Percentiles rank a stretch among this genome's conserved stretches.
These are phyloP conservation scores for Diaporthe australafricana DNA, from an alignment of 2,329 filamentous ascomycete genomes.

Conservation along the genomic window DNA sequence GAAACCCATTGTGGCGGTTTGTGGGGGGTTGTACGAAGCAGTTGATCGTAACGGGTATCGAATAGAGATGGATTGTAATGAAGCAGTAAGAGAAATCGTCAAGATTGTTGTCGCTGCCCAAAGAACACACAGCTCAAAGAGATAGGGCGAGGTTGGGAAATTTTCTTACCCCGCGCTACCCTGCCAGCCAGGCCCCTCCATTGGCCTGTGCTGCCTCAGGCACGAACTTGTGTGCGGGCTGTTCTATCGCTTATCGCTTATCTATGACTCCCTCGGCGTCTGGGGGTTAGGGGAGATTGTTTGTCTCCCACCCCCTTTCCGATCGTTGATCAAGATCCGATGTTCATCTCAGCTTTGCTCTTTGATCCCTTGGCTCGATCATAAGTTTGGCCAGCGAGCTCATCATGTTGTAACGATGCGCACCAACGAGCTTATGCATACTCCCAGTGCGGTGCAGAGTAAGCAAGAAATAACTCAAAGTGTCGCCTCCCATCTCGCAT, in stretches of 20 bases:
- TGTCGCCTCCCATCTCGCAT: constrained; percentile 8
- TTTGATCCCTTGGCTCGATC: not conserved
- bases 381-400: not conserved
- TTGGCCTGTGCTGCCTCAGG: constrained; percentile 30
- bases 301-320: not conserved
- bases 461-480: not conserved
- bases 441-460: not conserved
- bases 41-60: not conserved
- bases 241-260: constrained; percentile 25
- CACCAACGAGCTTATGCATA: not conserved
- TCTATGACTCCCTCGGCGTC: too few species aligned
- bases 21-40: not conserved
- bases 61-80: not conserved
- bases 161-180: constrained; percentile 38
- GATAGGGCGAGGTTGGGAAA: constrained; percentile 32
- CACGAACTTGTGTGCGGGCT: not conserved
- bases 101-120: constrained; percentile 34
- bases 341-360: constrained; percentile 1
- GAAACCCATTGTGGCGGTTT: constrained; percentile 43
- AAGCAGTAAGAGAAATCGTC: constrained; percentile 20
- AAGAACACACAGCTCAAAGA: not conserved
- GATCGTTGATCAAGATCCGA: not conserved
- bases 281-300: not conserved
- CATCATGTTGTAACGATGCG: not conserved
- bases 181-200: constrained; percentile 1